phyloP scores from a whole-genome alignment of 306 rosid species.

The Vachellia pachyceras region DNA sequence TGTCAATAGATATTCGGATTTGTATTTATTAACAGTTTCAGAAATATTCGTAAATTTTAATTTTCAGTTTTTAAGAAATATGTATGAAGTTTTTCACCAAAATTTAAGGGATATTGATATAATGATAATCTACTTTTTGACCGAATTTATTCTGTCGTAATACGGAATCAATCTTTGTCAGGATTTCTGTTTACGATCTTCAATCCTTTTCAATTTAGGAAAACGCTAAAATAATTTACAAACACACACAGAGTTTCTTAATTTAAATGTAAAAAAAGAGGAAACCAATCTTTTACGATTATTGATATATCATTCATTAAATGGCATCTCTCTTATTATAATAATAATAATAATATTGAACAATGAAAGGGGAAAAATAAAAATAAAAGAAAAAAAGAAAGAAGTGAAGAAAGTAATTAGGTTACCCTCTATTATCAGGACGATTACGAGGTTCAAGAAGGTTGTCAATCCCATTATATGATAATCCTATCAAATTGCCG shows the following conservation, averaged over 20 bases:
- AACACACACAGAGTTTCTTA: neutral
- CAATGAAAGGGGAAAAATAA: neutral
- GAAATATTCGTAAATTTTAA: too few species aligned
- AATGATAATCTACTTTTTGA: too few species aligned
- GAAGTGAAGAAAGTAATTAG: neutral
- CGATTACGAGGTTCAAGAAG: slow-evolving; percentile 48
- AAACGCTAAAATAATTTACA: too few species aligned
- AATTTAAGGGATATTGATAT: too few species aligned
- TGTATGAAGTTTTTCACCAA: too few species aligned
- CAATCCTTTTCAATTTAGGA: neutral
- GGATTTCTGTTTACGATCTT: too few species aligned
- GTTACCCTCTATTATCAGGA: slow-evolving; percentile 60
- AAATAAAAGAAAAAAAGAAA: neutral
- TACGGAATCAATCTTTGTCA: too few species aligned
- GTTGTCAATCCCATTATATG: slow-evolving; percentile 58
- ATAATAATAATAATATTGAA: neutral
- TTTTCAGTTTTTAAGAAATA: too few species aligned
- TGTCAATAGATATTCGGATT: too few species aligned
- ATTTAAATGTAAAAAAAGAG: neutral
- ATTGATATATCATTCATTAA: neutral
- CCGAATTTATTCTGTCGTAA: too few species aligned
- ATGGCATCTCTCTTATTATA: neutral
- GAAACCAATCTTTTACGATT: neutral
- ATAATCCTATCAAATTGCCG: slow-evolving; percentile 56
- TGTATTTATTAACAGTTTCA: too few species aligned